Base-by-base conservation (phyloP, 139 green algal genomes). In the Volvox africanus region DNA sequence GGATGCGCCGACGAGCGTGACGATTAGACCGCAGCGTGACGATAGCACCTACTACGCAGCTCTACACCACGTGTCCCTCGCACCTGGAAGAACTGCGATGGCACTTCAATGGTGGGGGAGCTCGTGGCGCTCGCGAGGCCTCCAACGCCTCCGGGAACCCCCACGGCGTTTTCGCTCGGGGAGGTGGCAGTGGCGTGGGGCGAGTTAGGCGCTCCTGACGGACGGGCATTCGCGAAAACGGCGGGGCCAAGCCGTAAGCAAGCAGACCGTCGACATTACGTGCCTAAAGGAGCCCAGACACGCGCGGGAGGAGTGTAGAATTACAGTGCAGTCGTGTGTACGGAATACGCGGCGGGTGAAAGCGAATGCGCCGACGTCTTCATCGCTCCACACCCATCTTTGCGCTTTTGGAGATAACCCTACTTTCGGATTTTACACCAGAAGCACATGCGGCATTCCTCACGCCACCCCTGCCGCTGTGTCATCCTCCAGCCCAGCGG, bases 41-140 rank as follows among this genome's bases (percentile, higher is more conserved):
- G 35, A 18, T 28, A 11, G 11, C 32, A 82, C 36, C 9, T 18
- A 13, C n/a, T 35, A 13, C 36, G 19, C 33, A 67, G 11, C 16
- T 32, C 20, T 24, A 9, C 78, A 3, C 22, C 78, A 65, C 1
- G 14, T n/a, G 1, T 2, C 35, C 33, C n/a, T 12, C 81, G 2
- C 30, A 87, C 81, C 81, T 87, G 81, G 81, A 87, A 87, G 81
- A 87, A 77, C 28, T 61, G 62, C 20, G 81, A 50, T 17, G 81
- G 28, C 65, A 73, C 65, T 21, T 61, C 28, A 18, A 62, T 61
- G 6, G 30, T 32, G 18, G 37, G 37, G 61, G 30, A 73, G 30
- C n/a, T 61, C 6, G 19, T 61, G 30, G 61, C 81, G 61, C 81
- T 77, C 1, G 21, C 18, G 20, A 32, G 36, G 1, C 78, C 78